These are phyloP conservation scores for Ensete ventricosum DNA, from an alignment of 176 grass and related monocot species.

Conservation along the genomic window DNA sequence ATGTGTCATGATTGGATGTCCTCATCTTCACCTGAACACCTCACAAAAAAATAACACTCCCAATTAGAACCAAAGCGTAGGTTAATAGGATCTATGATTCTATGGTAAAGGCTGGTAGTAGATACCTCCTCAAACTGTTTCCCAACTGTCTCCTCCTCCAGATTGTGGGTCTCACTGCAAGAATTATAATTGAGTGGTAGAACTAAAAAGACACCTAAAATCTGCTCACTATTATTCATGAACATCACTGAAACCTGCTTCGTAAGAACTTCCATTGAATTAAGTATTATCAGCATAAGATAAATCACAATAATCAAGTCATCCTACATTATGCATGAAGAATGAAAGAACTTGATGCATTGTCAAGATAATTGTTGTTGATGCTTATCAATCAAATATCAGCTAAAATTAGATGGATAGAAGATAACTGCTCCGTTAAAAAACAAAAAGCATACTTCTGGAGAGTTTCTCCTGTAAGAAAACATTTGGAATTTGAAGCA, in stretches of 20 bases:
- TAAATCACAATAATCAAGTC: no score
- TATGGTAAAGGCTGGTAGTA: not conserved
- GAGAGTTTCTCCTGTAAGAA: not conserved
- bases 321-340: no score
- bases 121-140: constrained; percentile 63
- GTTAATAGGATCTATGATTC: not conserved
- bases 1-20: constrained; percentile 42
- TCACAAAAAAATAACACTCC: not conserved
- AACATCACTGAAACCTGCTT: no score
- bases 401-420: not conserved
- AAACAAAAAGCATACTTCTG: not conserved
- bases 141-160: constrained; percentile 70
- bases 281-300: not conserved
- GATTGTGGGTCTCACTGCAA: constrained; percentile 70
- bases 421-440: no score
- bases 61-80: not conserved
- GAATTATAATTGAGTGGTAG: not conserved
- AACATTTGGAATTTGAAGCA: no score
- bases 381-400: not conserved
- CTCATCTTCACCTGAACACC: constrained; percentile 62
- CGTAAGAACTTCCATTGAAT: no score
- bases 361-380: not conserved
- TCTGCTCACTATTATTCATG: no score
- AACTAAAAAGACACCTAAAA: no score
- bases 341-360: no score